Evolutionary conservation across 2,329 filamentous ascomycete genomes (phyloP), one percentile per base, ranked within the genome.

Genomic region (Colletotrichum tropicicola): DNA sequence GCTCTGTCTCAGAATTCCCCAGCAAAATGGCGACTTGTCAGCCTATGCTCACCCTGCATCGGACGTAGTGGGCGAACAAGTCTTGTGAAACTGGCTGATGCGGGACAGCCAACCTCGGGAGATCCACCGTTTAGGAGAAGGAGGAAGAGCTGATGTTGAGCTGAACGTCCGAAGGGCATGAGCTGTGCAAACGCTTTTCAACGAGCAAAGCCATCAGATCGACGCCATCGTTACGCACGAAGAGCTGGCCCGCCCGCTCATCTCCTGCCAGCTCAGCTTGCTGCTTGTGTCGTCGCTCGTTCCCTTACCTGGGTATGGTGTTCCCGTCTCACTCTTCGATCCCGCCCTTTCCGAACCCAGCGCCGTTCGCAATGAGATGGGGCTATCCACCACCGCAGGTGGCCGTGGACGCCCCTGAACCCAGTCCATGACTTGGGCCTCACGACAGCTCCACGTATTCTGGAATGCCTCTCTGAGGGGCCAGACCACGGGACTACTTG

Each of bases 331-430:
- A 23, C 32, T 35, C 19, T 43, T 13, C 57, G 21, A 37, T 61
- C 57, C 56, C 57, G 49, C 56, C 56, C 43, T 61, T 61, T 61
- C 61, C 61, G 61, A 60, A 65, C 56, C 61, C 49, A 65, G 61
- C 57, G 55, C 13, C 54, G 48, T 57, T 41, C 15, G 37, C 10
- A 35, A 39, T 28, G 52, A 41, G 25, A 39, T 21, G 37, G 39
- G 17, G 12, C 41, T 27, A 44, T 49, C 61, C 61, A 60, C 61
- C 48, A 53, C 41, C 28, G 35, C 41, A 30, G 49, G 61, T 60
- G 61, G 61, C 32, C 44, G 6, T 28, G 44, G 21, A 28, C 28
- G 61, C 49, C 61, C 61, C 57, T 61, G 57, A 49, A 51, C 57
- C 49, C 27, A 25, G 57, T 19, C 56, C 43, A 39, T 30, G 48